These are phyloP conservation scores for Cytospora paraplurivora DNA, from an alignment of 2,329 filamentous ascomycete genomes.

Conservation along the genomic window DNA sequence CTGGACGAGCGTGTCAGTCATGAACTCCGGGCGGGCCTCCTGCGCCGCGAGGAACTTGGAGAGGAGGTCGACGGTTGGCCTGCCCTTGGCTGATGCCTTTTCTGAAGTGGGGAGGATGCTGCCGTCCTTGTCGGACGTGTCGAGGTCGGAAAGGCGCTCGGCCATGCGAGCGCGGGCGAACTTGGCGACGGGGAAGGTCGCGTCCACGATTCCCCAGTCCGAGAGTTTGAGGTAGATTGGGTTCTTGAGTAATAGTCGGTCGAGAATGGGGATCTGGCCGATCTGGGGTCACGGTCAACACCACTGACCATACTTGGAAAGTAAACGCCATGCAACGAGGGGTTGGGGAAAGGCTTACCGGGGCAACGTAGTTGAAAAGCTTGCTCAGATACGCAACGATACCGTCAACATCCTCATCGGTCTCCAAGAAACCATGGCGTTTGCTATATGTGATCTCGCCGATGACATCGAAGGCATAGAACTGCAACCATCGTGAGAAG, in stretches of 20 bases:
- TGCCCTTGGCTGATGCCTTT: slow-evolving; percentile 38
- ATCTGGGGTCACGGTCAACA: slow-evolving; percentile 46
- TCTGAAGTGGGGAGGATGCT: slow-evolving; percentile 44
- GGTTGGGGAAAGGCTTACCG: slow-evolving; percentile 48
- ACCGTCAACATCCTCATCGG: slow-evolving; percentile 73
- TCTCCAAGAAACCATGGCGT: slow-evolving; percentile 73
- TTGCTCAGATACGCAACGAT: slow-evolving; percentile 66
- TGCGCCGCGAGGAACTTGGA: slow-evolving; percentile 73
- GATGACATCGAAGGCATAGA: slow-evolving; percentile 81
- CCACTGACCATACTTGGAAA: background rate
- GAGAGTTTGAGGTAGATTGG: slow-evolving; percentile 70
- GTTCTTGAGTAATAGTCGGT: slow-evolving; percentile 73
- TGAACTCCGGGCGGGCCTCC: slow-evolving; percentile 68
- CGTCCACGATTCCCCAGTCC: slow-evolving; percentile 66
- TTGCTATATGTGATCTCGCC: slow-evolving; percentile 77
- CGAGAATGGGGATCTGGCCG: slow-evolving; percentile 72
- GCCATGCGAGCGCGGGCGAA: slow-evolving; percentile 70
- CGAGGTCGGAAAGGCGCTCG: slow-evolving; percentile 58
- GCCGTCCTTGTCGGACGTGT: slow-evolving; percentile 34
- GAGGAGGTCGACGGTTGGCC: slow-evolving; percentile 60
- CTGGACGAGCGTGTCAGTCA: slow-evolving; percentile 69
- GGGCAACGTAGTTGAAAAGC: slow-evolving; percentile 71
- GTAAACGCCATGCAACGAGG: too few relatives aligned
- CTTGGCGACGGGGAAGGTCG: slow-evolving; percentile 71
- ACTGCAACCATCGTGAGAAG: slow-evolving; percentile 74